Evolutionary conservation across 169 alveolate species (phyloP), one percentile per base, ranked within the genome.

Genomic region (Cyclospora cayetanensis): DNA sequence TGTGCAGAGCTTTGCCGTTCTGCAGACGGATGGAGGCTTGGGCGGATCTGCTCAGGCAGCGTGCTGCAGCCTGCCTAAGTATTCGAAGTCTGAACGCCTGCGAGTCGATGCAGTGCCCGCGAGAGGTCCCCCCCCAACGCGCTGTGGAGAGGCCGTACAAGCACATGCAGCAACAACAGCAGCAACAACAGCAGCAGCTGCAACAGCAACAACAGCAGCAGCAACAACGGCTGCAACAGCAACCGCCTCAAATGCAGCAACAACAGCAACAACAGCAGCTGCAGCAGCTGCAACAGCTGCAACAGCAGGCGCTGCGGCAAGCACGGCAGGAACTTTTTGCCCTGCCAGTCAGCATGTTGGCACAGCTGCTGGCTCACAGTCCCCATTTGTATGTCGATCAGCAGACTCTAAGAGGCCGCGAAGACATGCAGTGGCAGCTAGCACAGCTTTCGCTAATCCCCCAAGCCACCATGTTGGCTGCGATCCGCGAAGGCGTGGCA

Each of bases 401-500:
- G 22, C 53, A 52, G 27, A 31, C 22, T 15, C 42, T 80, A 22
- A 46, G 35, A 35, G 89, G 89, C 31, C 89, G 89, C 29, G 89
- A 80, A 80, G 89, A 52, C 53, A 20, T 80, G 53, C 89, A 80
- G 41, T 80, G 89, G 89, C 89, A 80, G 37, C 89, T 80, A 37
- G 52, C 18, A 53, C 74, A 80, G 11, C 41, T 80, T 20, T 80
- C 89, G 34, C 89, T 46, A 5, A 4, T 80, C 35, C 52, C 60
- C 35, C 42, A 70, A 50, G 12, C 74, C 31, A 52, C 76, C 12
- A 80, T 80, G 89, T 39, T 80, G 77, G 65, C 46, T 12, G 94
- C 91, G 27, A 60, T 91, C 43, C 70, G 63, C n/a, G 82, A 82
- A 18, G 98, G 98, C 1, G 83, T 94, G 27, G 97, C 96, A 3